Conservation (phyloP, 768 basidiomycete genomes). For the Rhizopogon roseolus region DNA sequence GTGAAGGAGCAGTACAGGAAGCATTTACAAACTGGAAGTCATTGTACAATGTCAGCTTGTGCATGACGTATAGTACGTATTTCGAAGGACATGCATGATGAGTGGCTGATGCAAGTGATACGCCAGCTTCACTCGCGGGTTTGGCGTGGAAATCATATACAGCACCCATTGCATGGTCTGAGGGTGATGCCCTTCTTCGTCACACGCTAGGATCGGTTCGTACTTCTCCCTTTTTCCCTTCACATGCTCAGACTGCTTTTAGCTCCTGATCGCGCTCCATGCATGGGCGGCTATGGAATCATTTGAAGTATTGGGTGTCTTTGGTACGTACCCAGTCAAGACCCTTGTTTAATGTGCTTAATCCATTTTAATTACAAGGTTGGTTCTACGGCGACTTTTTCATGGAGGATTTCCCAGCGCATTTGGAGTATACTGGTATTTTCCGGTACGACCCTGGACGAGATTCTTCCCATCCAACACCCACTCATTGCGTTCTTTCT, state of each 20-base stretch:
- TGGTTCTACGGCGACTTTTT: constrained; percentile 99
- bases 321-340: constrained; percentile 48
- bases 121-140: constrained; percentile 74
- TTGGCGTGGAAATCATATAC: constrained; percentile 90
- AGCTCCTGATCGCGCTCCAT: constrained; percentile 85
- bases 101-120: not conserved
- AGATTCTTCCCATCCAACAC: not conserved
- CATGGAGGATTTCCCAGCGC: constrained; percentile 87
- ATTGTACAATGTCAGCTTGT: constrained; percentile 87
- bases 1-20: constrained; percentile 79
- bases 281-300: constrained; percentile 89
- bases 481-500: not conserved
- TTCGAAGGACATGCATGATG: not conserved
- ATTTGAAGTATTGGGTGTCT: constrained; percentile 89
- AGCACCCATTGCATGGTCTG: constrained; percentile 78
- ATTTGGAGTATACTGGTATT: constrained; percentile 94
- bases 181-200: constrained; percentile 80
- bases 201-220: constrained; percentile 86
- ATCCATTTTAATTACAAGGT: constrained; percentile 38
- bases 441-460: constrained; percentile 58
- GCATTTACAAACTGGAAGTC: constrained; percentile 95
- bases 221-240: constrained; percentile 8
- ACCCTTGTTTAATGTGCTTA: not conserved
- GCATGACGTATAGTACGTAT: constrained; percentile 86
- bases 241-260: constrained; percentile 4